phyloP scores from a whole-genome alignment of 345 rosid species.

The Trapa incisa region DNA sequence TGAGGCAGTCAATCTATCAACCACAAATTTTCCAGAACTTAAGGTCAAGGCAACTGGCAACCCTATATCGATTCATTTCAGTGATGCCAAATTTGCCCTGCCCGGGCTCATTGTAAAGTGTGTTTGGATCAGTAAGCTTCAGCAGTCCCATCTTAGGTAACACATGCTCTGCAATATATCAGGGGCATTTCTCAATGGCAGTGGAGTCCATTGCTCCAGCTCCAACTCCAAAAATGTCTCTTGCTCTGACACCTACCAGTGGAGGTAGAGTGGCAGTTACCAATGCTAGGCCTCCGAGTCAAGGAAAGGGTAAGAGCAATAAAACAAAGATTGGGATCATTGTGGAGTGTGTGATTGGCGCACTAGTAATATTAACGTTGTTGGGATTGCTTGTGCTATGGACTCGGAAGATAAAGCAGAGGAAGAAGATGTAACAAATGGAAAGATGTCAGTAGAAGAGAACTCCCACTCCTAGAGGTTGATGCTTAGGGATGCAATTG shows the following conservation, averaged over 20 bases:
- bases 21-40: conserved; percentile 35
- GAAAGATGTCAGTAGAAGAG: conserved; percentile 87
- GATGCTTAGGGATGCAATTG: no score
- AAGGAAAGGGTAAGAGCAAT: conserved; percentile 13
- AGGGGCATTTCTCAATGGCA: conserved; percentile 82
- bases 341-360: conserved; percentile 69
- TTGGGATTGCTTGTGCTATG: conserved; percentile 37
- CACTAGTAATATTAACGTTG: conserved; percentile 38
- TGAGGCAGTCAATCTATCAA: conserved; percentile 53
- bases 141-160: conserved; percentile 38
- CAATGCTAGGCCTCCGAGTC: conserved; percentile 1
- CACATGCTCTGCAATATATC: conserved; percentile 42
- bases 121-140: conserved; percentile 56
- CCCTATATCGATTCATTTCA: conserved; percentile 53
- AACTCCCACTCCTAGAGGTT: conserved; percentile 17
- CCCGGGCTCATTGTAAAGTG: conserved; percentile 51
- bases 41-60: conserved; percentile 28
- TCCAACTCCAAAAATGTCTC: conserved; percentile 19
- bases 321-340: conserved; percentile 36
- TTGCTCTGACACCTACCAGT: conserved; percentile 11
- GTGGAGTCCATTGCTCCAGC: conserved; percentile 48
- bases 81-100: conserved; percentile 34
- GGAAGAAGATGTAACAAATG: conserved; percentile 66
- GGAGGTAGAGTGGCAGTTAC: conserved; percentile 1
- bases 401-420: conserved; percentile 42